Evolutionary conservation across 2,329 filamentous ascomycete species (phyloP).

Genomic region (Periconia digitata): DNA sequence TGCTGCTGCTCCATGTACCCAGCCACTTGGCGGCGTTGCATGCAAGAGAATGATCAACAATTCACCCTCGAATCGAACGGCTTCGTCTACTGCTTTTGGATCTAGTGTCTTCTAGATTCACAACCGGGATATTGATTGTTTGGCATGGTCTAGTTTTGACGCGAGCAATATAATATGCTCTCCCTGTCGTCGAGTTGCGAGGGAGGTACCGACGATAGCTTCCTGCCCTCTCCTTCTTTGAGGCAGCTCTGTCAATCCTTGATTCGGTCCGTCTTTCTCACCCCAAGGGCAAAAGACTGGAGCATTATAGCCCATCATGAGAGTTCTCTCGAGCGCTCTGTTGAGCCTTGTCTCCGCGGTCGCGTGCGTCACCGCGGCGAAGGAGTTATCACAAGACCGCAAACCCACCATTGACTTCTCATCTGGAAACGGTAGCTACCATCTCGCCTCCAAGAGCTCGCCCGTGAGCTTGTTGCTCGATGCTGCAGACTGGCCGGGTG

Average conservation of each 20-base stretch:
- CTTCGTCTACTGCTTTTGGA: neutral
- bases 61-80: neutral
- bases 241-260: constrained; percentile 7
- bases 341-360: constrained; percentile 28
- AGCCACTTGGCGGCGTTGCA: constrained; percentile 15
- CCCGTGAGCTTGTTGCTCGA: constrained; percentile 37
- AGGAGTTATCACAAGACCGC: constrained; percentile 48
- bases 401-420: constrained; percentile 53
- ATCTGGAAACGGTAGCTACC: constrained; percentile 40
- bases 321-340: constrained; percentile 29
- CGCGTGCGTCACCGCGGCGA: constrained; percentile 19
- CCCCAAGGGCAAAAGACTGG: neutral
- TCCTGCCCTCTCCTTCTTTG: constrained; percentile 7
- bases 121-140: neutral
- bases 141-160: neutral
- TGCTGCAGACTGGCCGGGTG: constrained; percentile 64
- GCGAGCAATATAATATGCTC: neutral
- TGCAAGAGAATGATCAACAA: neutral
- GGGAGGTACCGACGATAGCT: constrained; percentile 13
- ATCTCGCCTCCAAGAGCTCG: constrained; percentile 33
- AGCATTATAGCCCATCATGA: constrained; percentile 20
- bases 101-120: neutral
- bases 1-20: constrained; percentile 14
- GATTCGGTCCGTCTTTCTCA: neutral
- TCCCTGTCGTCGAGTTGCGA: constrained; percentile 15